Conservation (phyloP, 495 filamentous ascomycete genomes). For the Sabuloglossum arenarium region DNA sequence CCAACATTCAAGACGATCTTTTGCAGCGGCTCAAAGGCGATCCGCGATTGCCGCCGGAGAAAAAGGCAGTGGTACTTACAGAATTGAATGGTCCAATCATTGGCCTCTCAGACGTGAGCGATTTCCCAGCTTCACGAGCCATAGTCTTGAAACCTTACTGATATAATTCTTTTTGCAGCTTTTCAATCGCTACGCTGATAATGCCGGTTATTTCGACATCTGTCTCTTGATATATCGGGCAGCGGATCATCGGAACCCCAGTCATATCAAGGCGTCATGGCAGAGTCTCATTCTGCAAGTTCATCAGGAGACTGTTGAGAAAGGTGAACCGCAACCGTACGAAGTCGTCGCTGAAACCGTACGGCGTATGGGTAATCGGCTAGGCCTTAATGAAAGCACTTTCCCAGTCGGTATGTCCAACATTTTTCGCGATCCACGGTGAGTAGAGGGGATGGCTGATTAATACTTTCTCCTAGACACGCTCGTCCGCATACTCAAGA, state of each 20-base stretch:
- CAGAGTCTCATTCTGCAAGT: conserved; percentile 50
- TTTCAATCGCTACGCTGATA: conserved; percentile 76
- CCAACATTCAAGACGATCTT: conserved; percentile 85
- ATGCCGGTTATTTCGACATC: conserved; percentile 76
- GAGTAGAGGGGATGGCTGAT: neutral
- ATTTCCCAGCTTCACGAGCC: neutral
- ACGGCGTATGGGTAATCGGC: conserved; percentile 54
- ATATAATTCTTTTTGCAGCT: conserved; percentile 30
- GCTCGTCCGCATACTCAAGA: conserved; percentile 53
- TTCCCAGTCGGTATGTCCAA: conserved; percentile 32
- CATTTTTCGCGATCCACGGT: conserved; percentile 11
- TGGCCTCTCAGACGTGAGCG: conserved; percentile 43
- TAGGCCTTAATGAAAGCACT: conserved; percentile 53
- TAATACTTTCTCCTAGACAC: conserved; percentile 2
- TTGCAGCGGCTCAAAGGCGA: conserved; percentile 62
- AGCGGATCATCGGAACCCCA: conserved; percentile 68
- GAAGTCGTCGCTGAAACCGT: conserved; percentile 58
- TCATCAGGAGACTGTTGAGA: conserved; percentile 37
- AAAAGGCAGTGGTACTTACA: conserved; percentile 34
- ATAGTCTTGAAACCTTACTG: neutral
- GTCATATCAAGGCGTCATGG: conserved; percentile 71
- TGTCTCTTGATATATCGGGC: conserved; percentile 76
- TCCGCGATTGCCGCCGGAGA: conserved; percentile 35
- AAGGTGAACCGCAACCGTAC: conserved; percentile 41
- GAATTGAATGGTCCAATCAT: conserved; percentile 56